phyloP scores from a whole-genome alignment of 768 basidiomycete species.

The Hydnomerulius pinastri region DNA sequence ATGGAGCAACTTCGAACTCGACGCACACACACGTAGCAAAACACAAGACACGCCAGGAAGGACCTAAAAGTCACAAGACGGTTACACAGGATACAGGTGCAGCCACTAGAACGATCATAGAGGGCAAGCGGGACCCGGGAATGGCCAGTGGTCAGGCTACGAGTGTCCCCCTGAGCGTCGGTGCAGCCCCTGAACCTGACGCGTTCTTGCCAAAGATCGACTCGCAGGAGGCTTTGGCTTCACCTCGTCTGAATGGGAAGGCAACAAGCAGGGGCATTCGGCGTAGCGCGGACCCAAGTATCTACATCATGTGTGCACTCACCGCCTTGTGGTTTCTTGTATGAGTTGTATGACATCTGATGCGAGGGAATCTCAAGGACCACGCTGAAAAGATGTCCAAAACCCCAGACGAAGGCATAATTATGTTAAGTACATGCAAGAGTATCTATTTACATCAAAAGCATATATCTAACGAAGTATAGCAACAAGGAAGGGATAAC shows the following conservation, averaged over 20 bases:
- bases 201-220: not conserved
- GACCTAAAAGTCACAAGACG: not conserved
- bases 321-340: not conserved
- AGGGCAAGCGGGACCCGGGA: not conserved
- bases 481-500: conserved; percentile 7
- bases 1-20: not conserved
- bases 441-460: conserved; percentile 2
- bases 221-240: no score
- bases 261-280: not conserved
- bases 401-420: conserved; percentile 3
- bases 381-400: no score
- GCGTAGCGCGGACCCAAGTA: not conserved
- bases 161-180: not conserved
- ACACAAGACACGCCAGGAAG: not conserved
- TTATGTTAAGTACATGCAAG: conserved; percentile 6
- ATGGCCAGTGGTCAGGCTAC: no score
- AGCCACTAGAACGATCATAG: not conserved
- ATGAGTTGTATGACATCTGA: not conserved
- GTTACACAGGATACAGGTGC: not conserved
- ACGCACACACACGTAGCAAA: not conserved
- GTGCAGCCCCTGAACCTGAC: not conserved
- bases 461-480: conserved; percentile 7
- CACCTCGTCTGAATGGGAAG: not conserved
- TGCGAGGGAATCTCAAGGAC: not conserved
- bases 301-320: conserved; percentile 1